A percentile compares a stretch with the other conserved stretches of the same genome.
Conservation (phyloP, 257 asterid genomes). For the Gynochthodes officinalis region DNA sequence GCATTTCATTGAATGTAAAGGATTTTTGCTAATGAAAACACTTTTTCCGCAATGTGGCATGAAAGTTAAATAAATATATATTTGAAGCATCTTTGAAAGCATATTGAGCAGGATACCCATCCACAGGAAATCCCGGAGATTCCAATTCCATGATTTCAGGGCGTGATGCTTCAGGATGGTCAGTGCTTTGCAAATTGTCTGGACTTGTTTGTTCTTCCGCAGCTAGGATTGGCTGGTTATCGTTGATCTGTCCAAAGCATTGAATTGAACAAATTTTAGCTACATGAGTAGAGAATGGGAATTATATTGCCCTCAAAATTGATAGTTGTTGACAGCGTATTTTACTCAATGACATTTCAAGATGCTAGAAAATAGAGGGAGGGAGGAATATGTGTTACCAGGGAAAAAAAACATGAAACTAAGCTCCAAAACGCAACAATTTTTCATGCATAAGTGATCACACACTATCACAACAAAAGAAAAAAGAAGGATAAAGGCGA, state of each 20-base stretch:
- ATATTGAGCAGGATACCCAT: conserved; percentile 33
- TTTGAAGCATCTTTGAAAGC: conserved; percentile 7
- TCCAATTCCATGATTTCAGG: conserved; percentile 28
- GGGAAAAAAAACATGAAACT: not conserved
- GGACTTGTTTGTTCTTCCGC: conserved; percentile 31
- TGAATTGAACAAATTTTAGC: not conserved
- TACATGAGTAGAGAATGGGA: not conserved
- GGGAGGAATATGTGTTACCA: not conserved
- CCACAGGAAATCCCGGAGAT: conserved; percentile 26
- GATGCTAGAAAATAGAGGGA: not conserved
- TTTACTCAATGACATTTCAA: no score
- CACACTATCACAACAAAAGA: not conserved
- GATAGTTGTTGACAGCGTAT: no score
- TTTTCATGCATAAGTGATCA: not conserved
- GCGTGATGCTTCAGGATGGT: conserved; percentile 32
- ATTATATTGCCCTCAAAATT: not conserved
- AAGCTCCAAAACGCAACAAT: not conserved
- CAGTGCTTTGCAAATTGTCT: conserved; percentile 29
- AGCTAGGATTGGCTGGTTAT: conserved; percentile 23
- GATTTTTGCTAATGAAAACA: not conserved
- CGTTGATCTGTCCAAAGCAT: conserved; percentile 24
- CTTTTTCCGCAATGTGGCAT: not conserved
- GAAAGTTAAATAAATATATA: not conserved
- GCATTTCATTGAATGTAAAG: not conserved
- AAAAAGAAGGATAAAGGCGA: conserved; percentile 23